A percentile compares a stretch with the other conserved stretches of the same genome.
Conservation (phyloP, 2,329 filamentous ascomycete species). For the Dichotomopilus funicola region DNA sequence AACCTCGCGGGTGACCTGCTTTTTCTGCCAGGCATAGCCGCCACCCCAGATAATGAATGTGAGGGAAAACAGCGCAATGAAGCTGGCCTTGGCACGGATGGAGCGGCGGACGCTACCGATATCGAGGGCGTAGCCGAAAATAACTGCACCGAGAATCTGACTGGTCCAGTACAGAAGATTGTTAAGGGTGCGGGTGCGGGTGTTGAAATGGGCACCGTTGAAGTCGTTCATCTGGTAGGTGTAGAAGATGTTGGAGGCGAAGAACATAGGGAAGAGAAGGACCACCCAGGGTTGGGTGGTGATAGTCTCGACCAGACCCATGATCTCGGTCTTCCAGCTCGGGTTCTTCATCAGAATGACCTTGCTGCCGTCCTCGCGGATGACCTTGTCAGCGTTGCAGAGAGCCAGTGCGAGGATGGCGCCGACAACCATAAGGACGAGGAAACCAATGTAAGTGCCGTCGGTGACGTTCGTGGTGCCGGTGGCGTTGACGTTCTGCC, state of each 20-base stretch:
- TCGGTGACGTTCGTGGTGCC: conserved; percentile 50
- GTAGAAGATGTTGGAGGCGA: conserved; percentile 74
- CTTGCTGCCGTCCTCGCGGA: conserved; percentile 69
- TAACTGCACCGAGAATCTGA: conserved; percentile 69
- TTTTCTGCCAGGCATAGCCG: conserved; percentile 69
- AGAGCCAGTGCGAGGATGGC: conserved; percentile 64
- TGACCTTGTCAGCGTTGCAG: conserved; percentile 63
- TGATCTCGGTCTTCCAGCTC: conserved; percentile 72
- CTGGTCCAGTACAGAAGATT: conserved; percentile 71
- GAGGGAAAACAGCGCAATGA: conserved; percentile 55
- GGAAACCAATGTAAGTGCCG: conserved; percentile 83
- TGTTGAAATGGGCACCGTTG: conserved; percentile 65
- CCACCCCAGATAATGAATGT: conserved; percentile 79
- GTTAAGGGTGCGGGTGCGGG: conserved; percentile 67
- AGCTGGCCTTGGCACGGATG: conserved; percentile 58
- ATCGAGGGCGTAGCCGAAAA: conserved; percentile 70
- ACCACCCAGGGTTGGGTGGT: conserved; percentile 65
- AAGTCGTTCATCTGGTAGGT: conserved; percentile 68
- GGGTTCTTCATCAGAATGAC: conserved; percentile 90
- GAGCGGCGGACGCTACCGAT: conserved; percentile 52
- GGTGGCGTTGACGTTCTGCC: conserved; percentile 59
- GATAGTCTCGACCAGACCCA: conserved; percentile 69
- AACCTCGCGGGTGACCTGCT: conserved; percentile 46
- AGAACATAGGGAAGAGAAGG: conserved; percentile 74
- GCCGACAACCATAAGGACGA: conserved; percentile 72